Percentiles rank a stretch among this genome's conserved stretches.
Evolutionary conservation across 495 filamentous ascomycete species (phyloP).

Genomic region (Trichoderma gamsii): DNA sequence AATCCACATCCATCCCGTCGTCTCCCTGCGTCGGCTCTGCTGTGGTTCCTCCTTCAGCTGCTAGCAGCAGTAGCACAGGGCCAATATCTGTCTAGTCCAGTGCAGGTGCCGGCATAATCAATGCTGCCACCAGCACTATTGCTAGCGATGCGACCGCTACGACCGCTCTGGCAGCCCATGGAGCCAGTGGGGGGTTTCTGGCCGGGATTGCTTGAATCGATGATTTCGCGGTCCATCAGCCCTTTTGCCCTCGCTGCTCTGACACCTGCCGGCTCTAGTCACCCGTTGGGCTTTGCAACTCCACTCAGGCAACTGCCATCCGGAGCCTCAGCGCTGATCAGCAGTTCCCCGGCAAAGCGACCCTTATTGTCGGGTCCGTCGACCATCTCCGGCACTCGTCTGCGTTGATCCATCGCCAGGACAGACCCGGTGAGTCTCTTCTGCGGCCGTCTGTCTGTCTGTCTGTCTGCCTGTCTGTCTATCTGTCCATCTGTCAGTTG

Average conservation of each 20-base stretch:
- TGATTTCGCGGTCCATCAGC: constrained; percentile 4
- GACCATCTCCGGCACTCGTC: neutral
- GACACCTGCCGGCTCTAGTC: neutral
- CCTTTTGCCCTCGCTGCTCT: neutral
- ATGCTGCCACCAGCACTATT: neutral
- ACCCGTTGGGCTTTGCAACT: neutral
- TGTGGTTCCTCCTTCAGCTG: neutral
- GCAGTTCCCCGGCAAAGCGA: neutral
- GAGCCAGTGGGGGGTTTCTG: neutral
- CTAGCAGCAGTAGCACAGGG: neutral
- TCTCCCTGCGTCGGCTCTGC: neutral
- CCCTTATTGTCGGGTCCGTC: constrained; percentile 11
- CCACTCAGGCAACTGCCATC: neutral
- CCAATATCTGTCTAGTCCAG: neutral
- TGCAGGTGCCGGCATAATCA: neutral
- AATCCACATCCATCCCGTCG: neutral
- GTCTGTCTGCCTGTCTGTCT: neutral
- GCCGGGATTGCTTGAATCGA: neutral
- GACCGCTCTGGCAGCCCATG: neutral
- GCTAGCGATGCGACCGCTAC: neutral
- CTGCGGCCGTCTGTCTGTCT: neutral
- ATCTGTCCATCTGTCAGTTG: too few species aligned
- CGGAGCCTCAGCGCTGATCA: constrained; percentile 7
- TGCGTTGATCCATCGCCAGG: neutral
- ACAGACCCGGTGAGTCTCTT: neutral